These are phyloP conservation scores for Esteya vermicola DNA, from an alignment of 2,329 filamentous ascomycete species.

Conservation along the genomic window DNA sequence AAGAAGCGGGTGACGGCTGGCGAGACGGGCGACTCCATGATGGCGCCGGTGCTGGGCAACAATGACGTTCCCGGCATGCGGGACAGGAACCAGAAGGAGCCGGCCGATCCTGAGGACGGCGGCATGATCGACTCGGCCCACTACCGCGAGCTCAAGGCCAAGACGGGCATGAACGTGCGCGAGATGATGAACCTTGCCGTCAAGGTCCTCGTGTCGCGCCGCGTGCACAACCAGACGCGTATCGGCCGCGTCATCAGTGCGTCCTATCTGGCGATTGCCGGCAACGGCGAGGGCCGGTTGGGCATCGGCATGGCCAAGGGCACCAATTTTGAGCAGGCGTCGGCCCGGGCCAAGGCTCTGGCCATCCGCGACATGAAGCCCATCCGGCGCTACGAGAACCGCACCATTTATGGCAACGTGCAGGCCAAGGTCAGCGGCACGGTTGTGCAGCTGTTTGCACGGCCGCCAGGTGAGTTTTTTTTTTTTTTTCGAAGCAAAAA, in stretches of 20 bases:
- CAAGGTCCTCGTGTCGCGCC: constrained; percentile 61
- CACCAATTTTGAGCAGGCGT: constrained; percentile 53
- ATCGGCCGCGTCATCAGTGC: constrained; percentile 77
- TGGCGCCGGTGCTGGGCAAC: constrained; percentile 34
- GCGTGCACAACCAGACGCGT: constrained; percentile 84
- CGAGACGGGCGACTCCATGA: constrained; percentile 23
- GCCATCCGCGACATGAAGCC: constrained; percentile 89
- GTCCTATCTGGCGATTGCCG: constrained; percentile 69
- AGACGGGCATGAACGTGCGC: constrained; percentile 37
- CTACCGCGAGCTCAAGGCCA: constrained; percentile 36
- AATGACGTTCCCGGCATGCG: constrained; percentile 38
- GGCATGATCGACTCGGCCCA: constrained; percentile 35
- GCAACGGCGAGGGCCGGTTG: constrained; percentile 72
- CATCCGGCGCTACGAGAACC: constrained; percentile 77
- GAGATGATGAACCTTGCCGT: constrained; percentile 42
- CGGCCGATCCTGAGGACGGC: constrained; percentile 36
- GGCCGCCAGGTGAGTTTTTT: constrained; percentile 76
- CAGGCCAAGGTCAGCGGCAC: constrained; percentile 78
- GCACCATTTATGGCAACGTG: constrained; percentile 81
- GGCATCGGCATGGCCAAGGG: constrained; percentile 87
- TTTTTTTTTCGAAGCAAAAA: too few relatives aligned
- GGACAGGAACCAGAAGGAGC: constrained; percentile 33
- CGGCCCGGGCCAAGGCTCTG: constrained; percentile 58
- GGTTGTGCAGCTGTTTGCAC: constrained; percentile 63
- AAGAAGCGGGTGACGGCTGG: constrained; percentile 3